Conservation (phyloP, 345 rosid species). For the Brassica cretica region DNA sequence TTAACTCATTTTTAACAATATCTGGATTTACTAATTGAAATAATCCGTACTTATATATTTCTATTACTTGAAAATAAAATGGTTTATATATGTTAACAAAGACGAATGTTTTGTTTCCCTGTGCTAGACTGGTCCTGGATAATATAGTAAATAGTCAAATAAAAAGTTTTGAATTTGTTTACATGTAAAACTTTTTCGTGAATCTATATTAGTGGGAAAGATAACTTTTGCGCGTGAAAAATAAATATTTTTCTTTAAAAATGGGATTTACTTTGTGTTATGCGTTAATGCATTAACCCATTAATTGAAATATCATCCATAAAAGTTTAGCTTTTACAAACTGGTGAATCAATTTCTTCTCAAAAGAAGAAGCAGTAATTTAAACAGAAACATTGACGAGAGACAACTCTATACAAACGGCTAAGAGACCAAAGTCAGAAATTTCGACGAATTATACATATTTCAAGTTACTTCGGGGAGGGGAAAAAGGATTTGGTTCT, state of each 20-base stretch:
- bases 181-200: background rate
- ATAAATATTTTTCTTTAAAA: background rate
- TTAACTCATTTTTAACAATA: background rate
- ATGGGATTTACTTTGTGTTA: background rate
- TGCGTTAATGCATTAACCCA: background rate
- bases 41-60: background rate
- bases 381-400: background rate
- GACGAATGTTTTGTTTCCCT: background rate
- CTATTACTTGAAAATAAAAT: background rate
- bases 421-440: constrained; percentile 17
- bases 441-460: constrained; percentile 25
- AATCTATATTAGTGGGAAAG: background rate
- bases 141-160: background rate
- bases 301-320: background rate
- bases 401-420: constrained; percentile 34
- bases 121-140: background rate
- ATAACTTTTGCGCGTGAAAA: background rate
- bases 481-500: background rate
- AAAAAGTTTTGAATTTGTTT: background rate
- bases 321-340: constrained; percentile 19
- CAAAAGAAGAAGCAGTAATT: background rate
- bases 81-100: background rate
- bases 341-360: constrained; percentile 3
- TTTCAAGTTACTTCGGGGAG: background rate
- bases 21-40: background rate